These are phyloP conservation scores for Fusarium palustre DNA, from an alignment of 2,329 filamentous ascomycete genomes.

Conservation along the genomic window DNA sequence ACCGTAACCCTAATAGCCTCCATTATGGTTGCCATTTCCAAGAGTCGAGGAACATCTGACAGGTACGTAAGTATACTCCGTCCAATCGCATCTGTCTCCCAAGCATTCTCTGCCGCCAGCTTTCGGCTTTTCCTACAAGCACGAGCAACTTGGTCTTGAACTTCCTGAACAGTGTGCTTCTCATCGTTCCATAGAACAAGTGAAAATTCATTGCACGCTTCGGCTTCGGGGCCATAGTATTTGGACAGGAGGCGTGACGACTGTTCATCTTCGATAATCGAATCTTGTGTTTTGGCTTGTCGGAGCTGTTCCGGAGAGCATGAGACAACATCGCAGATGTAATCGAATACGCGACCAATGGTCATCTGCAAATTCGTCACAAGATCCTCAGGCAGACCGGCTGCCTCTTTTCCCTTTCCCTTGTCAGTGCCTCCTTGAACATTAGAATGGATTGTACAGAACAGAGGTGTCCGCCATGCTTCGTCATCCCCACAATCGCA, in stretches of 20 bases:
- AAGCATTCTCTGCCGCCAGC: constrained; percentile 79
- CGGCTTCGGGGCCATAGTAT: constrained; percentile 73
- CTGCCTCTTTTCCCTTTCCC: constrained; percentile 70
- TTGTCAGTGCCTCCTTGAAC: constrained; percentile 62
- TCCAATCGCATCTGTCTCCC: constrained; percentile 90
- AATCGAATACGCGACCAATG: constrained; percentile 86
- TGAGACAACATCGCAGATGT: constrained; percentile 96
- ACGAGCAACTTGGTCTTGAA: constrained; percentile 87
- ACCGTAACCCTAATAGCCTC: constrained; percentile 97
- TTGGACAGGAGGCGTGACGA: constrained; percentile 77
- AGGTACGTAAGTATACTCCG: constrained; percentile 86
- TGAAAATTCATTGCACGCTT: constrained; percentile 73
- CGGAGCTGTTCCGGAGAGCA: constrained; percentile 97
- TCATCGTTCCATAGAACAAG: constrained; percentile 97
- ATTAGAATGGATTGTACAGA: constrained; percentile 92
- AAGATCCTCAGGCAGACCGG: constrained; percentile 78
- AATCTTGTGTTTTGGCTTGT: constrained; percentile 83
- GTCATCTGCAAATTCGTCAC: constrained; percentile 84
- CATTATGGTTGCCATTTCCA: constrained; percentile 84
- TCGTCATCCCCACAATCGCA: constrained; percentile 98
- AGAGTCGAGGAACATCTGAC: constrained; percentile 75
- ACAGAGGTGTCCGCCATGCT: constrained; percentile 88
- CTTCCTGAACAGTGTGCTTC: constrained; percentile 95
- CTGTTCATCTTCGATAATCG: constrained; percentile 83
- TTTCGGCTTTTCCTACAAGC: constrained; percentile 80